Percentiles rank a stretch among this genome's conserved stretches.
Conservation (phyloP, 2,329 filamentous ascomycete species). For the Akanthomyces dipterigenus region DNA sequence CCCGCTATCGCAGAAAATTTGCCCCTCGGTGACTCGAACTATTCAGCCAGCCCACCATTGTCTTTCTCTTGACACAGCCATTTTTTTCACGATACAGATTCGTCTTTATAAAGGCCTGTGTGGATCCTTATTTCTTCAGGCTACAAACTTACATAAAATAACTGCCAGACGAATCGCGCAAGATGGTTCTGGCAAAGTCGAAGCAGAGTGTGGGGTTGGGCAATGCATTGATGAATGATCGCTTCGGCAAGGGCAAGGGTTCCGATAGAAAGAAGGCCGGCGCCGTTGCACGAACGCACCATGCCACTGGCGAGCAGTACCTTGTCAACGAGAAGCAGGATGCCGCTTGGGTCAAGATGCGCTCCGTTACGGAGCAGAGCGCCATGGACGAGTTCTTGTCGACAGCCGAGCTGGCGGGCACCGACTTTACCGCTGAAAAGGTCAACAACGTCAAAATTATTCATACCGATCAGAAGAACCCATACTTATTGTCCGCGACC, state of each 20-base stretch:
- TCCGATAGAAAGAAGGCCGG: slow-evolving; percentile 65
- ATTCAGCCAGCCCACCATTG: slow-evolving; percentile 27
- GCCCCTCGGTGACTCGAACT: slow-evolving; percentile 41
- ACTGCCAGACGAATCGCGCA: slow-evolving; percentile 22
- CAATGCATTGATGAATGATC: slow-evolving; percentile 97
- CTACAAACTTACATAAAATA: not conserved
- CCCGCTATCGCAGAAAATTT: slow-evolving; percentile 33
- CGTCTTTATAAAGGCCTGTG: not conserved
- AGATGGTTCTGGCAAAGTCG: slow-evolving; percentile 70
- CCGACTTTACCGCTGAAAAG: slow-evolving; percentile 98
- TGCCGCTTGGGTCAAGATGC: slow-evolving; percentile 98
- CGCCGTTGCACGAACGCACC: slow-evolving; percentile 59
- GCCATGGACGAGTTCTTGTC: slow-evolving; percentile 94
- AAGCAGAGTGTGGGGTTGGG: slow-evolving; percentile 93
- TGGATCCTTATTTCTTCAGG: not conserved
- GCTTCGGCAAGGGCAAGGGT: slow-evolving; percentile 90
- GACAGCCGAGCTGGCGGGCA: slow-evolving; percentile 94
- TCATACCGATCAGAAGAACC: slow-evolving; percentile 92
- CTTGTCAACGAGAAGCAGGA: slow-evolving; percentile 86
- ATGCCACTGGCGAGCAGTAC: slow-evolving; percentile 80
- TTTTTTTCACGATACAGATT: not conserved
- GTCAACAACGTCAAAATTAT: slow-evolving; percentile 99
- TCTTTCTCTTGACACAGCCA: slow-evolving; percentile 3
- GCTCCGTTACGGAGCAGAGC: slow-evolving; percentile 93
- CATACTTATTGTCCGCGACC: slow-evolving; percentile 76